A percentile compares a stretch with the other conserved stretches of the same genome.
phyloP scores from a whole-genome alignment of 1,284 basidiomycete species.

The Farysia itapuensis region DNA sequence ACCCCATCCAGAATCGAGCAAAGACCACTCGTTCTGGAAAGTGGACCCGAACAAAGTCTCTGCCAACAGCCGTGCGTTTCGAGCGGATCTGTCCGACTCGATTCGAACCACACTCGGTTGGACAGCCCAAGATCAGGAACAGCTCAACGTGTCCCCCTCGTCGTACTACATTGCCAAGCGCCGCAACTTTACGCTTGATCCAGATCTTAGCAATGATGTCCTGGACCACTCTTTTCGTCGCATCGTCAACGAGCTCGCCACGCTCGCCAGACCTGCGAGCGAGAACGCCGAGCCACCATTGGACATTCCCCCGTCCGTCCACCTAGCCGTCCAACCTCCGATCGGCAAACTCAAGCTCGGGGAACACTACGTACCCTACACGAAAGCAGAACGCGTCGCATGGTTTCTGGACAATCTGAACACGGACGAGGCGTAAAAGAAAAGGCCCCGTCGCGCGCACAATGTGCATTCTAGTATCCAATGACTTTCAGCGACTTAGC shows the following conservation, averaged over 20 bases:
- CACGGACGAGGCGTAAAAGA: conserved; percentile 22
- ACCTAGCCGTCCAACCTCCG: conserved; percentile 9
- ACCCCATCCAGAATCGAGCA: not conserved
- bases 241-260: not conserved
- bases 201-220: conserved; percentile 3
- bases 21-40: not conserved
- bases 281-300: not conserved
- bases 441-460: too few relatives aligned
- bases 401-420: conserved; percentile 34
- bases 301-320: not conserved
- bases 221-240: not conserved
- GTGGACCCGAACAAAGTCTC: too few relatives aligned
- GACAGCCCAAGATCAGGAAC: conserved; percentile 13
- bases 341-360: conserved; percentile 13
- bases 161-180: not conserved
- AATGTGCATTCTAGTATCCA: too few relatives aligned
- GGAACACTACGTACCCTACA: conserved; percentile 31
- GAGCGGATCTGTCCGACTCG: conserved; percentile 21
- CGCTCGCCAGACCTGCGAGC: not conserved
- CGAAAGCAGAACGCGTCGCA: conserved; percentile 19
- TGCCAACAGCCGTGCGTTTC: conserved; percentile 7
- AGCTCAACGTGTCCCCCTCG: not conserved
- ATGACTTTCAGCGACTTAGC: too few relatives aligned
- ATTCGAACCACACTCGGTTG: conserved; percentile 23
- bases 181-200: not conserved